These are phyloP conservation scores for Capsicum chinense DNA, from an alignment of 257 asterid genomes.

Conservation along the genomic window DNA sequence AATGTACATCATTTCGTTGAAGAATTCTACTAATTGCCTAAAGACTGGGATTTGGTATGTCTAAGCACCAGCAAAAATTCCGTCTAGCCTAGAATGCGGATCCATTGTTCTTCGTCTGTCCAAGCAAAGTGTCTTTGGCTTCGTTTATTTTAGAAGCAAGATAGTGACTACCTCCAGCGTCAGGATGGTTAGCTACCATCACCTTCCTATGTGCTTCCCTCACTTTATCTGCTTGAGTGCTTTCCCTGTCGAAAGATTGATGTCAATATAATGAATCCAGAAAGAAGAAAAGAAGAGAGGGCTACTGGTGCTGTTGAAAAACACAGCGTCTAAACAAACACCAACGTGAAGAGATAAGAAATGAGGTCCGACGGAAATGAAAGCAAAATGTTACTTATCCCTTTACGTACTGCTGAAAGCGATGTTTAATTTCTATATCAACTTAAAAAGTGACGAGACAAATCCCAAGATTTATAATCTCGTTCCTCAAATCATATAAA, in stretches of 20 bases:
- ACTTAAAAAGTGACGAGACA: background rate
- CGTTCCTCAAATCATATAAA: background rate
- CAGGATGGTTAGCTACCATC: conserved; percentile 96
- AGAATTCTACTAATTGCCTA: background rate
- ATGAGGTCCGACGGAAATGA: background rate
- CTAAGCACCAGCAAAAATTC: conserved; percentile 33
- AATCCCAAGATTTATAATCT: background rate
- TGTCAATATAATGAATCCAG: background rate
- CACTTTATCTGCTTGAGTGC: conserved; percentile 66
- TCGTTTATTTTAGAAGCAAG: conserved; percentile 89
- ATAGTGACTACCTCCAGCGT: conserved; percentile 96
- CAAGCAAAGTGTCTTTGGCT: conserved; percentile 78
- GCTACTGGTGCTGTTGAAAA: background rate
- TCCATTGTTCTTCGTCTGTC: conserved; percentile 64
- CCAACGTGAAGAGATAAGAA: background rate
- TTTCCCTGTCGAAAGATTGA: conserved; percentile 54
- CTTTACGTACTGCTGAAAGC: background rate
- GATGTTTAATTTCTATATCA: background rate
- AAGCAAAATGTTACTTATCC: background rate
- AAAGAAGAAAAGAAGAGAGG: background rate
- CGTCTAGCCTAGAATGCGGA: conserved; percentile 61
- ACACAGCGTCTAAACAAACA: background rate
- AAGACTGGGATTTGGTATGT: background rate
- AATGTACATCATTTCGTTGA: background rate
- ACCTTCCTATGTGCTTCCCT: conserved; percentile 93